phyloP scores from a whole-genome alignment of 192 early-diverging fungal species.

The Coemansia sp. region DNA sequence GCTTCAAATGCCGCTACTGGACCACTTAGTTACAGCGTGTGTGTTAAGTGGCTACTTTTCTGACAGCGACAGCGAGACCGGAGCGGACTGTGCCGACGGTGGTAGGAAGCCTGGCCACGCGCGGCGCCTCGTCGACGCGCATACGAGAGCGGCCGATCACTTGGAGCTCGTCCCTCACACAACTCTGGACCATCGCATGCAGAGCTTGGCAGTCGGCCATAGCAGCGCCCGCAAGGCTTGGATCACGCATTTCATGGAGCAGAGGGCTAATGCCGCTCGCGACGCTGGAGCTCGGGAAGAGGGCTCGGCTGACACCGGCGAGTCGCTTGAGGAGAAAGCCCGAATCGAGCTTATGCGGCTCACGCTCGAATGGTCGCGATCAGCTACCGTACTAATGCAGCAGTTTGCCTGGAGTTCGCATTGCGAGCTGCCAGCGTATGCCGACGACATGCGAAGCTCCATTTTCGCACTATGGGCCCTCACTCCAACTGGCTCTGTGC shows the following conservation, averaged over 20 bases:
- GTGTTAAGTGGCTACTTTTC: conserved; percentile 28
- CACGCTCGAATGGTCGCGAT: conserved; percentile 28
- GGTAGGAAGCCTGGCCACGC: neutral
- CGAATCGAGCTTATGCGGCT: conserved; percentile 21
- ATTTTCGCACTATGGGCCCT: conserved; percentile 36
- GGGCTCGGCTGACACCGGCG: neutral
- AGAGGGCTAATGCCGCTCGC: neutral
- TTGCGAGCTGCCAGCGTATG: conserved; percentile 6
- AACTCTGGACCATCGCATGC: conserved; percentile 32
- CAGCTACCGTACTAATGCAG: conserved; percentile 9
- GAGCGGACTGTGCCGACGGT: neutral
- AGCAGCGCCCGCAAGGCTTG: conserved; percentile 30
- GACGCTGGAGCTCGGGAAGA: neutral
- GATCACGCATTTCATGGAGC: conserved; percentile 11
- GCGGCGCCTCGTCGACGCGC: conserved; percentile 9
- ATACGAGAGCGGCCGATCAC: conserved; percentile 18
- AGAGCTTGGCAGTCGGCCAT: conserved; percentile 32
- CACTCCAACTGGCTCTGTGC: conserved; percentile 39
- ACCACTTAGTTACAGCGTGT: conserved; percentile 12
- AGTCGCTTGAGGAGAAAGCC: conserved; percentile 10
- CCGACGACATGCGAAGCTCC: conserved; percentile 11
- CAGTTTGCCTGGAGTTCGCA: conserved; percentile 12
- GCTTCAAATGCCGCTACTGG: conserved; percentile 12
- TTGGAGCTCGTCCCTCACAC: conserved; percentile 47
- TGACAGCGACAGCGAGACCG: neutral